Percentiles rank a stretch among this genome's conserved stretches.
These are phyloP conservation scores for Haematococcus sp. DNA, from an alignment of 139 green algal species.

Conservation along the genomic window DNA sequence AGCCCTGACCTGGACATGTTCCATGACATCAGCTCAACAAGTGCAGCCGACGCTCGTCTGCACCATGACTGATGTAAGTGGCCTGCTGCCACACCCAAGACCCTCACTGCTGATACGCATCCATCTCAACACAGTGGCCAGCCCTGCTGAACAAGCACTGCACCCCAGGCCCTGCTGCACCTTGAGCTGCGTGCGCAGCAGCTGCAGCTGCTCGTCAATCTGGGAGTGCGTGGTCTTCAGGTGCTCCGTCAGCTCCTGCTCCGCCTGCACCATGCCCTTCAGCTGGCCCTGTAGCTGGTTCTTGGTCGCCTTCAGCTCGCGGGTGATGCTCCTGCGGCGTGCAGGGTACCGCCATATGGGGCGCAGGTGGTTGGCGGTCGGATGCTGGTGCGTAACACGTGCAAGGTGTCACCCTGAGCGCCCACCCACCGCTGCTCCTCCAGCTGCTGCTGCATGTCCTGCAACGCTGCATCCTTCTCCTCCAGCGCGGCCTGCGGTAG, in stretches of 20 bases:
- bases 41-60: too few species aligned
- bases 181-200: conserved; percentile 18
- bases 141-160: too few species aligned
- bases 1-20: too few species aligned
- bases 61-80: too few species aligned
- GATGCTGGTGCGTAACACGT: background rate
- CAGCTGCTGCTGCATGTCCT: conserved; percentile 6
- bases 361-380: too few species aligned
- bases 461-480: background rate
- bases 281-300: conserved; percentile 15
- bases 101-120: too few species aligned
- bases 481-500: too few species aligned
- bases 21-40: too few species aligned
- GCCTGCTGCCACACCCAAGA: too few species aligned
- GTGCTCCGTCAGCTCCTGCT: conserved; percentile 18
- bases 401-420: background rate
- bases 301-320: conserved; percentile 10
- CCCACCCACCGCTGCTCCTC: background rate
- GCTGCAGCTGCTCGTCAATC: conserved; percentile 22
- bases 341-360: background rate
- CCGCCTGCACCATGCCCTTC: conserved; percentile 8
- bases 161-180: too few species aligned
- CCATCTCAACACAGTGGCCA: too few species aligned
- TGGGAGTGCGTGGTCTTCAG: conserved; percentile 19
- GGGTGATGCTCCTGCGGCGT: background rate